Evolutionary conservation across 768 basidiomycete genomes (phyloP).

Genomic region (Phanerochaete sordida): DNA sequence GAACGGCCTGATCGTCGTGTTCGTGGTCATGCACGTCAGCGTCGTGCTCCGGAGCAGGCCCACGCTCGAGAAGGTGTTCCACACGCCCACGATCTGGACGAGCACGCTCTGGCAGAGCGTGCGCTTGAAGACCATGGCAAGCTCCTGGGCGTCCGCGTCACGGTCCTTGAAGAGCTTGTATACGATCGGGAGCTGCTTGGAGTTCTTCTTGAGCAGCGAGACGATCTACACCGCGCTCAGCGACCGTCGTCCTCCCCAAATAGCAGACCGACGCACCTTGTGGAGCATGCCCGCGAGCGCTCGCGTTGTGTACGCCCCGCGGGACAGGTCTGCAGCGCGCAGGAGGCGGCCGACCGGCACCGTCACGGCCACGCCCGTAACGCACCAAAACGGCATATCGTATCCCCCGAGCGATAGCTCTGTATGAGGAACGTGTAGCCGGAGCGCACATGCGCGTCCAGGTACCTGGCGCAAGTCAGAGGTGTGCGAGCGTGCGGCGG

Average conservation of each 20-base stretch:
- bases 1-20: constrained; percentile 63
- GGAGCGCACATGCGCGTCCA: constrained; percentile 66
- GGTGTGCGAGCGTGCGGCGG: too few relatives aligned
- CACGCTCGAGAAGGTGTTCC: constrained; percentile 81
- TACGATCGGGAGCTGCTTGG: constrained; percentile 69
- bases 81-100: constrained; percentile 80
- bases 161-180: constrained; percentile 65
- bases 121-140: constrained; percentile 66
- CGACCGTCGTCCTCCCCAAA: not conserved
- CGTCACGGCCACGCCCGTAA: too few relatives aligned
- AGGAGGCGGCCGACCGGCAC: too few relatives aligned
- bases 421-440: constrained; percentile 81
- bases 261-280: constrained; percentile 42
- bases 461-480: constrained; percentile 54
- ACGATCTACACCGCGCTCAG: constrained; percentile 48
- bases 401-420: constrained; percentile 70
- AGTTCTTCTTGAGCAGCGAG: constrained; percentile 62
- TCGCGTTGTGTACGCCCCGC: constrained; percentile 63
- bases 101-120: constrained; percentile 65
- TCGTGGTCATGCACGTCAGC: constrained; percentile 66
- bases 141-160: constrained; percentile 37
- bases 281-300: constrained; percentile 73
- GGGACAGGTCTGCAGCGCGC: constrained; percentile 65
- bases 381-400: constrained; percentile 68
- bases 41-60: constrained; percentile 56